These are phyloP conservation scores for Daedaleopsis sinensis DNA, from an alignment of 768 basidiomycete species.

Conservation along the genomic window DNA sequence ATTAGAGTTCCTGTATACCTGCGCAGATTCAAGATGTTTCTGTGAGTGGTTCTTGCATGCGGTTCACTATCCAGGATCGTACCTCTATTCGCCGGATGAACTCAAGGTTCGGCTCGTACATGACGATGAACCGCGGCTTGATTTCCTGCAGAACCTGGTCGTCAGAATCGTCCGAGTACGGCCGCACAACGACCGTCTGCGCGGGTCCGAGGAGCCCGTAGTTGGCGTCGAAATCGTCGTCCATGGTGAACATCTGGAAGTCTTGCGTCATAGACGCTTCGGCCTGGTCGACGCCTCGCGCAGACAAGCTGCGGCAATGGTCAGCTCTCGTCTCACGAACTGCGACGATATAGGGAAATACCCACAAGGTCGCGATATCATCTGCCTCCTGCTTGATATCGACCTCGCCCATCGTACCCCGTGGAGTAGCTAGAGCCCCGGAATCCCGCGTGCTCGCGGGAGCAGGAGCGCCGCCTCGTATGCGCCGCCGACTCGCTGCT, in stretches of 20 bases:
- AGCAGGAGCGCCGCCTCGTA: conserved; percentile 70
- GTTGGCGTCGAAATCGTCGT: conserved; percentile 67
- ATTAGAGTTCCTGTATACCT: conserved; percentile 88
- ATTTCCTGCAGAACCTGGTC: conserved; percentile 87
- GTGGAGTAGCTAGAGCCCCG: conserved; percentile 17
- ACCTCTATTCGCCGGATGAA: conserved; percentile 94
- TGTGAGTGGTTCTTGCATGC: neutral
- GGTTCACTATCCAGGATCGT: conserved; percentile 20
- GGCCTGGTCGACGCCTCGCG: conserved; percentile 12
- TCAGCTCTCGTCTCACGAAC: neutral
- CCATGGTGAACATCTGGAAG: conserved; percentile 31
- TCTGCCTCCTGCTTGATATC: conserved; percentile 47
- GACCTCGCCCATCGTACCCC: neutral
- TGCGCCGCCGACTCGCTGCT: conserved; percentile 65
- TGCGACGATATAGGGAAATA: conserved; percentile 7
- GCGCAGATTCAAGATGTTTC: neutral
- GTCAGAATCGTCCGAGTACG: conserved; percentile 92
- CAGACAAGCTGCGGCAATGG: conserved; percentile 29
- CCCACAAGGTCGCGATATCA: conserved; percentile 63
- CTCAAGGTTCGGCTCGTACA: conserved; percentile 94
- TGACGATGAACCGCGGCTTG: conserved; percentile 88
- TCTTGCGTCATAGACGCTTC: conserved; percentile 15
- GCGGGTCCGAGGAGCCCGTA: conserved; percentile 82
- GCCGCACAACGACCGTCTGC: conserved; percentile 81
- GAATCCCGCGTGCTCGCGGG: conserved; percentile 1